A percentile compares a stretch with the other conserved stretches of the same genome.
phyloP scores from a whole-genome alignment of 2,329 filamentous ascomycete species.

The Ceratocystis smalleyi region DNA sequence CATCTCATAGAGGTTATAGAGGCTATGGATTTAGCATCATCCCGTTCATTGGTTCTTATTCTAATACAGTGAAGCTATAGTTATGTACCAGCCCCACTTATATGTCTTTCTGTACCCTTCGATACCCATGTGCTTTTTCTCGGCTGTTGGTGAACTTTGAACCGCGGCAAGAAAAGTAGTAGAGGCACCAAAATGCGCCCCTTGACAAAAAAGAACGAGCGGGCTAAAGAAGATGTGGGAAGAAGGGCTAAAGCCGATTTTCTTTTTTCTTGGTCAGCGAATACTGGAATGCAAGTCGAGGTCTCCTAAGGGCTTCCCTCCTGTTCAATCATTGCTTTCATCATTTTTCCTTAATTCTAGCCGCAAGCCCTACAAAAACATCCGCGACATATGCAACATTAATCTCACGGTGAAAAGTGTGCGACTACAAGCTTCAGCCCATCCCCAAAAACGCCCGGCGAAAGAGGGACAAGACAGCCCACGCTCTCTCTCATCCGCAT shows the following conservation, averaged over 20 bases:
- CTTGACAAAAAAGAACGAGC: neutral
- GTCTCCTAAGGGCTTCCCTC: too few relatives aligned
- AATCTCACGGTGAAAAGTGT: neutral
- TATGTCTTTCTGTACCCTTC: neutral
- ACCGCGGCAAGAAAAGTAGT: constrained; percentile 1
- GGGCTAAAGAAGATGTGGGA: neutral
- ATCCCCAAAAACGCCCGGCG: neutral
- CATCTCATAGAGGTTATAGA: neutral
- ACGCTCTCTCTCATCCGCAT: neutral
- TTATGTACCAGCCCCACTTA: neutral
- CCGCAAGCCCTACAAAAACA: neutral
- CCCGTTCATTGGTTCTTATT: too few relatives aligned
- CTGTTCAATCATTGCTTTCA: neutral
- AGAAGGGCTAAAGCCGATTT: neutral
- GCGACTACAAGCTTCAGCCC: neutral
- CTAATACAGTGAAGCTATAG: too few relatives aligned
- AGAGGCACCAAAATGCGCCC: neutral
- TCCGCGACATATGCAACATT: neutral
- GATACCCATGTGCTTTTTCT: constrained; percentile 1
- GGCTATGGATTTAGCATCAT: too few relatives aligned
- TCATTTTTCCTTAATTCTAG: neutral
- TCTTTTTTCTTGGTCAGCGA: neutral
- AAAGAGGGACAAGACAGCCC: neutral
- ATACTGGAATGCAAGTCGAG: neutral
- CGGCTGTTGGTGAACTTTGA: constrained; percentile 5